Conservation (phyloP, 139 green algal genomes). For the Yamagishiella unicocca region DNA sequence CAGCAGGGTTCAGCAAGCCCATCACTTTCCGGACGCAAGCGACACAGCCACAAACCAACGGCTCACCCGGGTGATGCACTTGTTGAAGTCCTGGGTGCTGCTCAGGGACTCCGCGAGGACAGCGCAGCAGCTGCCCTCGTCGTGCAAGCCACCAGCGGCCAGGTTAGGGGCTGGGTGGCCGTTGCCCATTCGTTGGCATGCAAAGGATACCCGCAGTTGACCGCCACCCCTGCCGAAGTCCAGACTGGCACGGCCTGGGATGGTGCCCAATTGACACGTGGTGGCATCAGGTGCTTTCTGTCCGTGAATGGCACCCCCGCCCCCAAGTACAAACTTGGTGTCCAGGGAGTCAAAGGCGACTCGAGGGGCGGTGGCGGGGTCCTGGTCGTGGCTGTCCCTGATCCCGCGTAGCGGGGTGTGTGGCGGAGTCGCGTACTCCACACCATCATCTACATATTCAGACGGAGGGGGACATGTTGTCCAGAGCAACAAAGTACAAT, state of each 20-base stretch:
- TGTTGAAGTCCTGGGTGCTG: slow-evolving; percentile 16
- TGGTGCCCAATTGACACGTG: neutral
- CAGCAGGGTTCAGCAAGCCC: neutral
- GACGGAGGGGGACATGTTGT: no score
- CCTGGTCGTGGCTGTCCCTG: neutral
- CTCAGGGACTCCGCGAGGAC: neutral
- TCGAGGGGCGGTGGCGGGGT: neutral
- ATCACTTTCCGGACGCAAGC: neutral
- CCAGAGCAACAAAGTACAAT: no score
- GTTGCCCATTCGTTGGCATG: neutral
- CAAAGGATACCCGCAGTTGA: neutral
- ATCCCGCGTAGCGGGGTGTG: slow-evolving; percentile 43
- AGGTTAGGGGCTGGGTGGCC: neutral
- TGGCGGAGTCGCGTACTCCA: slow-evolving; percentile 33
- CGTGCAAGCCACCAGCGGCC: neutral
- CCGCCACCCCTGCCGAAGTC: neutral
- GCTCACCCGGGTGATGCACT: neutral
- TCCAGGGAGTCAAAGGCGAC: neutral
- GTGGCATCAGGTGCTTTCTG: no score
- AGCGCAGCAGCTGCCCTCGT: neutral
- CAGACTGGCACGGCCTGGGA: neutral
- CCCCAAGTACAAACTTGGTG: neutral
- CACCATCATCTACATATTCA: slow-evolving; percentile 13
- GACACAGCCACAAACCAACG: neutral
- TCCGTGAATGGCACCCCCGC: no score